A percentile compares a stretch with the other conserved stretches of the same genome.
phyloP scores from a whole-genome alignment of 257 asterid species.

The Oldenlandia corymbosa region DNA sequence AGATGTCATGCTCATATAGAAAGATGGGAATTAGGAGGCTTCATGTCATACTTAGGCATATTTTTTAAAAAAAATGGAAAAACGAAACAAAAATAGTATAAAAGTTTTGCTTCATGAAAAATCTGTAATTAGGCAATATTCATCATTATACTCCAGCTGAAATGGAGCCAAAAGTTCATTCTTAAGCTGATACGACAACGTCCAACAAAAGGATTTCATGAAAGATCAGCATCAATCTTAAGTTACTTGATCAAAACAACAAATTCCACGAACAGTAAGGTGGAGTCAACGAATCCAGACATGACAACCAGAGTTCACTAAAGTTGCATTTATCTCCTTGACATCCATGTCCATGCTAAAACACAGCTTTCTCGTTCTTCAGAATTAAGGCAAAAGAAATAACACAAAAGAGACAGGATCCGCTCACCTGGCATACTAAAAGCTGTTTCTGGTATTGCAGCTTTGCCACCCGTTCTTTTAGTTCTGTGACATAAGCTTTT shows the following conservation, averaged over 20 bases:
- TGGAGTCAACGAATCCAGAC: not conserved
- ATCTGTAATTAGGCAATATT: not conserved
- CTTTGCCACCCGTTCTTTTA: constrained; percentile 92
- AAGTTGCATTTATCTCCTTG: not conserved
- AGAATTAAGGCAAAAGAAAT: not conserved
- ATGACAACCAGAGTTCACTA: not conserved
- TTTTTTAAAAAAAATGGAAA: too few relatives aligned
- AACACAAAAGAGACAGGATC: constrained; percentile 1
- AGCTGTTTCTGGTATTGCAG: constrained; percentile 96
- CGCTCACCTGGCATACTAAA: constrained; percentile 92
- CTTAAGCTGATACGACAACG: not conserved
- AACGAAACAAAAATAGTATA: not conserved
- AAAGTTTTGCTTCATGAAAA: not conserved
- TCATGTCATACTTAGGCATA: not conserved
- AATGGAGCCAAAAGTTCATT: too few relatives aligned
- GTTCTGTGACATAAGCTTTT: constrained; percentile 80
- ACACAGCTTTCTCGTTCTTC: not conserved
- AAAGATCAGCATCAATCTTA: not conserved
- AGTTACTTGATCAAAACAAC: not conserved
- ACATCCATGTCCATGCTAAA: not conserved
- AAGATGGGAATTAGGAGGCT: not conserved
- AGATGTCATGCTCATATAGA: too few relatives aligned
- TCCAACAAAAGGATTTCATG: not conserved
- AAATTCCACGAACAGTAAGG: not conserved
- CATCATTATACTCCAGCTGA: not conserved